Evolutionary conservation across 2,329 filamentous ascomycete genomes (phyloP).

Genomic region (Zasmidium cellare): DNA sequence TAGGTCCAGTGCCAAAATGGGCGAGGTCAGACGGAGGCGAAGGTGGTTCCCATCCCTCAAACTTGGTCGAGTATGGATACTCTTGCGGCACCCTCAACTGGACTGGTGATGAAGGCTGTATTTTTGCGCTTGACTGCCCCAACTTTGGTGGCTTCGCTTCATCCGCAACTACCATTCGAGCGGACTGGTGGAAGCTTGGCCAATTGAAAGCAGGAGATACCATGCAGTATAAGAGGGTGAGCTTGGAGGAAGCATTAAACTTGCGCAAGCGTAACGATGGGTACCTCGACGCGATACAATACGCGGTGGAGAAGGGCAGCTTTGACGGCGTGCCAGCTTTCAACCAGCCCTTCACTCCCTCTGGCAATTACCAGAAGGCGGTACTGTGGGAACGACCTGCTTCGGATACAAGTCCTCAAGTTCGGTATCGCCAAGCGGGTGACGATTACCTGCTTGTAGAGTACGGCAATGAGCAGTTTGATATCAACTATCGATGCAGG

Average conservation of each 20-base stretch:
- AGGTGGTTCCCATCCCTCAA: slow-evolving; percentile 60
- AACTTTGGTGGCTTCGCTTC: slow-evolving; percentile 63
- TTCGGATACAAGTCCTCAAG: slow-evolving; percentile 29
- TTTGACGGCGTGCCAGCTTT: slow-evolving; percentile 38
- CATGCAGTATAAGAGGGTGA: slow-evolving; percentile 52
- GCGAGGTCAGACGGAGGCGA: slow-evolving; percentile 61
- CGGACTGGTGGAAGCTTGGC: slow-evolving; percentile 62
- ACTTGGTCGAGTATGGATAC: slow-evolving; percentile 59
- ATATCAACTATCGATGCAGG: slow-evolving; percentile 59
- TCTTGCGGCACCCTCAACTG: slow-evolving; percentile 60
- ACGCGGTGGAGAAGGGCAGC: slow-evolving; percentile 37
- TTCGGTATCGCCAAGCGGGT: slow-evolving; percentile 39
- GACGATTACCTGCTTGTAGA: slow-evolving; percentile 58
- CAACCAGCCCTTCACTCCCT: slow-evolving; percentile 22
- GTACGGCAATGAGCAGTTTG: slow-evolving; percentile 55
- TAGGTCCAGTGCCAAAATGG: slow-evolving; percentile 61
- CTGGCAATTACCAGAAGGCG: slow-evolving; percentile 28
- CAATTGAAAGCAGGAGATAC: slow-evolving; percentile 62
- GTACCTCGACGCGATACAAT: slow-evolving; percentile 47
- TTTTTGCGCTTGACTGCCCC: slow-evolving; percentile 60
- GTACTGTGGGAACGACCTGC: slow-evolving; percentile 33
- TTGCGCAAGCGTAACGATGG: slow-evolving; percentile 44
- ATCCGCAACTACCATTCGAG: slow-evolving; percentile 56
- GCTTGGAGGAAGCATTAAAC: slow-evolving; percentile 53
- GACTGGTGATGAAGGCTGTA: slow-evolving; percentile 62